phyloP scores from a whole-genome alignment of 2,329 filamentous ascomycete species.

The Akanthomyces lecanii region DNA sequence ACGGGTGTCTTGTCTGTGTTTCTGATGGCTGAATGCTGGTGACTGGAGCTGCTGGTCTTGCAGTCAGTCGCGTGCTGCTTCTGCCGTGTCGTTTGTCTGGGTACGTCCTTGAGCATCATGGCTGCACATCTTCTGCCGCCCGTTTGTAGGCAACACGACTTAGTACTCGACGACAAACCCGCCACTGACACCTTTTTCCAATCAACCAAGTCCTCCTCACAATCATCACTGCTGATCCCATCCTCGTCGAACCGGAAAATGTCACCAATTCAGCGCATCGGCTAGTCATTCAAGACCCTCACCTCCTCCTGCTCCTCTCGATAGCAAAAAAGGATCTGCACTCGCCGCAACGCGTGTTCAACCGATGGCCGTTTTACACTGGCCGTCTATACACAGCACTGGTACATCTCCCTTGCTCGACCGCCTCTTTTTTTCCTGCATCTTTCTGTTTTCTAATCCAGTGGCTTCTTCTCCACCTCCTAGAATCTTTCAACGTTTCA shows the following conservation, averaged over 20 bases:
- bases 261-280: neutral
- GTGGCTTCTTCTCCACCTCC: neutral
- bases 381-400: neutral
- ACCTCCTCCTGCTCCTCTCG: neutral
- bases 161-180: neutral
- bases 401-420: neutral
- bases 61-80: no score
- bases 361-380: slow-evolving; percentile 1
- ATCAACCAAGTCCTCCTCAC: neutral
- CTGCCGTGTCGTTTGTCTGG: no score
- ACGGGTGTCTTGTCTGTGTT: neutral
- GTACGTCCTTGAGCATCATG: no score
- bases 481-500: neutral
- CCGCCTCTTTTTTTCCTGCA: slow-evolving; percentile 3
- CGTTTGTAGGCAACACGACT: no score
- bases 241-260: neutral
- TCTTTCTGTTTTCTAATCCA: neutral
- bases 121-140: no score
- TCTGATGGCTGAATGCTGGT: neutral
- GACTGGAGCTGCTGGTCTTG: no score
- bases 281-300: slow-evolving; percentile 3
- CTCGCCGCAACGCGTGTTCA: slow-evolving; percentile 5
- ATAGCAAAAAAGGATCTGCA: slow-evolving; percentile 2
- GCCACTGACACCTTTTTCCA: neutral
- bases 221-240: neutral